Conservation (phyloP, 2,329 filamentous ascomycete species). For the Eurotiales sp. region DNA sequence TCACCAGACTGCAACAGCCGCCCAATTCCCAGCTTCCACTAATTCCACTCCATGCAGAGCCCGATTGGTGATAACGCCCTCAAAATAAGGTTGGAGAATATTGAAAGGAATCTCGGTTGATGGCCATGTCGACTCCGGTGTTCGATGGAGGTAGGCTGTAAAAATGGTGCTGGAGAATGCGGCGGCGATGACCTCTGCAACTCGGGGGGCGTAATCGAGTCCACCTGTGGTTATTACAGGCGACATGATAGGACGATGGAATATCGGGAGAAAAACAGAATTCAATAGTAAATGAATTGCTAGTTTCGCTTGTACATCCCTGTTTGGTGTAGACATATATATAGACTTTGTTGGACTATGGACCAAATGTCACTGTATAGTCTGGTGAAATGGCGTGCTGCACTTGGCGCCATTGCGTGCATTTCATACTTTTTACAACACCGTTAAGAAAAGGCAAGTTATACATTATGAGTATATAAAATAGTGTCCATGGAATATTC, state of each 20-base stretch:
- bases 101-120: neutral
- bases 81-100: neutral
- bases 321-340: too few relatives aligned
- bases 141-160: neutral
- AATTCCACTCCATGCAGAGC: neutral
- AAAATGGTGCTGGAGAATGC: neutral
- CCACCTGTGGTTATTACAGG: constrained; percentile 1
- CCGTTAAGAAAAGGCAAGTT: too few relatives aligned
- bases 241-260: neutral
- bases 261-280: neutral
- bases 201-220: neutral
- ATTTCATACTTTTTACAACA: too few relatives aligned
- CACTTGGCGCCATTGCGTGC: too few relatives aligned
- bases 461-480: too few relatives aligned
- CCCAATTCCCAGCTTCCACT: constrained; percentile 5
- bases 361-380: too few relatives aligned
- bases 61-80: neutral
- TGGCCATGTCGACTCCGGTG: neutral
- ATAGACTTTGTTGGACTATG: too few relatives aligned
- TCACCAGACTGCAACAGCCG: neutral
- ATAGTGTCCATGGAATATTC: too few relatives aligned
- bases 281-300: too few relatives aligned
- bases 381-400: too few relatives aligned
- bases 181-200: neutral
- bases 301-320: too few relatives aligned